phyloP scores from a whole-genome alignment of 192 early-diverging fungal genomes.

The Phycomyces nitens region DNA sequence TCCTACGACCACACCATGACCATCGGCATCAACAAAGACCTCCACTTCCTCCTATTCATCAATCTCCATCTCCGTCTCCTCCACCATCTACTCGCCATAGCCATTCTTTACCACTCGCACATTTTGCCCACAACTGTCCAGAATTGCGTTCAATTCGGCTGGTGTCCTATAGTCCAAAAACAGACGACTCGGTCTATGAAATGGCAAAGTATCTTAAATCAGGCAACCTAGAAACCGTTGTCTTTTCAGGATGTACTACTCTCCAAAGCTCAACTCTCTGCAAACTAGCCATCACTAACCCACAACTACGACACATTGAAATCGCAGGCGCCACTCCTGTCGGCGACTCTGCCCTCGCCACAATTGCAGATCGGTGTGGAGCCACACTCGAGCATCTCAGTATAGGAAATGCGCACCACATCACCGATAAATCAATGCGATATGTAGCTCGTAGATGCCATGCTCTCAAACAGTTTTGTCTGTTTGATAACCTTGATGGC shows the following conservation, averaged over 20 bases:
- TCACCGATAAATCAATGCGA: slow-evolving; percentile 24
- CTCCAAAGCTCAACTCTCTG: slow-evolving; percentile 33
- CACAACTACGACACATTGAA: slow-evolving; percentile 22
- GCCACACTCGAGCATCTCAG: slow-evolving; percentile 19
- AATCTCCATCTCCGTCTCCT: not conserved
- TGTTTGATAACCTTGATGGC: slow-evolving; percentile 24
- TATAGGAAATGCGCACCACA: slow-evolving; percentile 29
- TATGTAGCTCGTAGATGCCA: slow-evolving; percentile 20
- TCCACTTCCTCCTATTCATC: not conserved
- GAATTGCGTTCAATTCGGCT: slow-evolving; percentile 20
- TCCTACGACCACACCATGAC: not conserved
- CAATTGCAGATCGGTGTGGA: slow-evolving; percentile 29
- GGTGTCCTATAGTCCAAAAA: slow-evolving; percentile 28
- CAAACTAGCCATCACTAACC: slow-evolving; percentile 30
- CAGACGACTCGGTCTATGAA: slow-evolving; percentile 36
- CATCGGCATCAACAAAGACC: slow-evolving; percentile 9
- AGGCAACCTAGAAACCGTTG: slow-evolving; percentile 12
- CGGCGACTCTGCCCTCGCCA: slow-evolving; percentile 23
- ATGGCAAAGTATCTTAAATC: slow-evolving; percentile 28
- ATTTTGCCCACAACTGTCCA: slow-evolving; percentile 33
- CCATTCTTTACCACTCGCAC: slow-evolving; percentile 21
- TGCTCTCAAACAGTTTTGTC: slow-evolving; percentile 19
- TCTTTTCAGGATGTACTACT: slow-evolving; percentile 20
- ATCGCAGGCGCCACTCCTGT: slow-evolving; percentile 29
- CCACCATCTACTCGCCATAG: slow-evolving; percentile 8